Evolutionary conservation across 208 protist genomes (phyloP), one percentile per base, ranked within the genome.

Genomic region (Trypanosoma theileri): DNA sequence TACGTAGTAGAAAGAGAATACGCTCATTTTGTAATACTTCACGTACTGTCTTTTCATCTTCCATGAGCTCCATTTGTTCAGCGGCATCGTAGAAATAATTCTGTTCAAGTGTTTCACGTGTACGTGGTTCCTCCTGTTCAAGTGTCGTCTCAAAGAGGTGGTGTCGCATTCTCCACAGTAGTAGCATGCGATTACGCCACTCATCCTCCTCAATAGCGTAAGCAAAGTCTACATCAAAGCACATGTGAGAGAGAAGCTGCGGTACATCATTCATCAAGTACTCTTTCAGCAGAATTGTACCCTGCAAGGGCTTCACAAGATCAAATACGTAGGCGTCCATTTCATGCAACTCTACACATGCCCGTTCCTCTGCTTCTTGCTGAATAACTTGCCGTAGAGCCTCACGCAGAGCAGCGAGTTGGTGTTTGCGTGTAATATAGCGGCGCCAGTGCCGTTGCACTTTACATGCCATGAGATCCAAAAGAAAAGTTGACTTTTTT

Each of bases 111-210:
- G n/a, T 22, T 53, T 68, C 68, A 41, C 71, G 59, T 16, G 41
- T 59, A 48, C 52, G 16, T 26, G 69, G 31, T 65, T 85, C 75
- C 26, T 68, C 59, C 0, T 48, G 13, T 56, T 64, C 75, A 17
- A 86, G 26, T 17, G 62, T 63, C 7, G 17, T 48, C 44, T 85
- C 74, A 53, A 79, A 80, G 13, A 64, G 31, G 26, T 74, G 62
- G 66, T 86, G 79, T 16, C 80, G 71, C 84, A 86, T 86, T 41
- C 74, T 74, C 84, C 84, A 89, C 26, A 89, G 66, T 58, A 89
- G 58, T 13, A 62, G 63, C 54, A 72, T 74, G 46, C 84, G 77
- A 52, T 76, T 77, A 21, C 63, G 59, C 77, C 80, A 82, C 75
- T 89, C 84, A 10, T 84, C 60, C 17, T 65, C 69, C n/a, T 69